Base-by-base conservation (phyloP, 2,329 filamentous ascomycete species). In the Epichloe brachyelytri region DNA sequence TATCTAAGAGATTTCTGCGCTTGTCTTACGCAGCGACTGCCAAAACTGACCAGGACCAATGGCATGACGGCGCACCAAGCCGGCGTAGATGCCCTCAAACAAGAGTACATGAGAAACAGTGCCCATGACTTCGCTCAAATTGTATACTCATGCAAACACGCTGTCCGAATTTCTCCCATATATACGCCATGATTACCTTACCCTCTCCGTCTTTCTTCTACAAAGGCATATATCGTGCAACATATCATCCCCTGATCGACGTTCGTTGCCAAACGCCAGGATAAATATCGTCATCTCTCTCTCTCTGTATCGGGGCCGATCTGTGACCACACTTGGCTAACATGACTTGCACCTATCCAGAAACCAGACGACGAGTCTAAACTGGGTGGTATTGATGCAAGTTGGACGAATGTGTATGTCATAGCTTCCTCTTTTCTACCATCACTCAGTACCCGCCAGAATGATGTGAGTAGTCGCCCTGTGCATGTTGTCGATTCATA, bases 381-480 rank as follows among this genome's bases (percentile, higher is more conserved):
- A 30, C 10, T 30, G 30, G 30, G 30, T 11, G 30, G 30, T 30
- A 30, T 30, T 30, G 26, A 30, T 30, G 30, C 30, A 30, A 11
- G 30, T 30, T 30, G 30, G 30, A 30, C 30, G 30, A 30, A 30
- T 11, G 10, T 10, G 10, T 1, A 30, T 30, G 30, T 11, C 30
- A 30, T 17, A 3, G 17, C 10, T 39, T 6, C 17, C 37, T 39
- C 37, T 39, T 30, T 19, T 38, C 6, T n/a, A 8, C 37, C 20
- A 17, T 6, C 10, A 38, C 6, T 45, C 41, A 44, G 53, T 57
- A 49, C 10, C 48, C 40, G 19, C 49, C 43, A 22, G 54, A 26
- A 20, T 57, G 51, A 11, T 55, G 57, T 38, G 55, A 52, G 49
- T 56, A 60, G 30, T 40, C 46, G 6, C 43, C 36, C 10, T 54